Conservation (phyloP, 768 basidiomycete species). For the Rhodotorula kratochvilovae region DNA sequence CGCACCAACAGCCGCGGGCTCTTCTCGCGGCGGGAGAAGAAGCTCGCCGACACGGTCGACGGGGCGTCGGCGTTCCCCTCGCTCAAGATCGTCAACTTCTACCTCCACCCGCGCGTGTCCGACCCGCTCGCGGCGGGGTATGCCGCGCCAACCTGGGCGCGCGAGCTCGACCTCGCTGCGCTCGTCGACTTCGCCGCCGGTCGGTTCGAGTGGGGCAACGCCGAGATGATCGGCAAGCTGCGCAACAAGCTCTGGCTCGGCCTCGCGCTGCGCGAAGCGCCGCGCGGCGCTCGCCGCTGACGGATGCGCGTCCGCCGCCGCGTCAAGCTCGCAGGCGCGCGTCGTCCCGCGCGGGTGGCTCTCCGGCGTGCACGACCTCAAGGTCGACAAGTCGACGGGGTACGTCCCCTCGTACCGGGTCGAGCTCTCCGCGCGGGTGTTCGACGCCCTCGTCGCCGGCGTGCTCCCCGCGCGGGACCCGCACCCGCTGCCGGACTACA, state of each 20-base stretch:
- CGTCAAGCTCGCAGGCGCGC: not conserved
- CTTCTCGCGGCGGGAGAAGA: not conserved
- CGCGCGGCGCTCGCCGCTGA: slow-evolving; percentile 1
- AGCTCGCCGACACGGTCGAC: slow-evolving; percentile 17
- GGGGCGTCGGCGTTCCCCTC: slow-evolving; percentile 6
- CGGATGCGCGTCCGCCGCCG: no score
- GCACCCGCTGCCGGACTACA: slow-evolving; percentile 6
- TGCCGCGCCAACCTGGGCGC: not conserved
- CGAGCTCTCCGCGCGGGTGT: slow-evolving; percentile 14
- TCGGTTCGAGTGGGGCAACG: slow-evolving; percentile 30
- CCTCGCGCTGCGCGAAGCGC: slow-evolving; percentile 4
- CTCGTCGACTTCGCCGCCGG: slow-evolving; percentile 2
- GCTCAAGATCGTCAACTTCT: slow-evolving; percentile 10
- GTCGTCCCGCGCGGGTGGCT: not conserved
- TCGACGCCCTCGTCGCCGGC: not conserved
- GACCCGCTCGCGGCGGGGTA: not conserved
- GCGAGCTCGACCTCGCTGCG: not conserved
- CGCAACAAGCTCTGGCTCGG: slow-evolving; percentile 14
- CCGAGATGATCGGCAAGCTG: not conserved
- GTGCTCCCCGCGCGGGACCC: slow-evolving; percentile 19
- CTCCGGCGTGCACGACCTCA: slow-evolving; percentile 1
- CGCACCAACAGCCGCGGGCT: slow-evolving; percentile 11
- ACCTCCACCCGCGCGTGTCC: slow-evolving; percentile 17
- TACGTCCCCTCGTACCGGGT: slow-evolving; percentile 20
- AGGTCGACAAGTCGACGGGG: slow-evolving; percentile 7